These are phyloP conservation scores for Amanita pseudoporphyria DNA, from an alignment of 768 basidiomycete species.

Conservation along the genomic window DNA sequence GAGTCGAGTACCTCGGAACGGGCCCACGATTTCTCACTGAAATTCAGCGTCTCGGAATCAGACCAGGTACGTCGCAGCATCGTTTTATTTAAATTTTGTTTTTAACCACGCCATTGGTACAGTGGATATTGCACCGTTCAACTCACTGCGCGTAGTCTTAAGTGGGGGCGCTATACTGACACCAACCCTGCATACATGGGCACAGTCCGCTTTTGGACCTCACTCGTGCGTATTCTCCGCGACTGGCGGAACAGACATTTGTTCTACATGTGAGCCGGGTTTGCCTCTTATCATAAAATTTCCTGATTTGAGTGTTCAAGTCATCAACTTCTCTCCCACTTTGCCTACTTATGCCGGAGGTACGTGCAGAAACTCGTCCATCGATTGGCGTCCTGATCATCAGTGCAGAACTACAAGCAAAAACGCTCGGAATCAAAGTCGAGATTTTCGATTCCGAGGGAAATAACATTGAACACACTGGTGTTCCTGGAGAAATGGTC, in stretches of 20 bases:
- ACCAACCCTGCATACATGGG: conserved; percentile 58
- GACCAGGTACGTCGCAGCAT: conserved; percentile 29
- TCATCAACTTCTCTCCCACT: conserved; percentile 39
- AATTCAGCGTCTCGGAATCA: conserved; percentile 42
- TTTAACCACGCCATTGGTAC: not conserved
- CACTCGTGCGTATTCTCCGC: conserved; percentile 41
- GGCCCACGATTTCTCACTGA: conserved; percentile 62
- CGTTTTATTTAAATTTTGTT: conserved; percentile 11
- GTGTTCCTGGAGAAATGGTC: conserved; percentile 50
- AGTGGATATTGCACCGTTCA: conserved; percentile 46
- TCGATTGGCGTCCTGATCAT: not conserved
- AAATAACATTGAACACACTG: conserved; percentile 39
- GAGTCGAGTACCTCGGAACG: conserved; percentile 31
- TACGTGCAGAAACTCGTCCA: conserved; percentile 14
- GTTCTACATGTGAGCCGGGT: conserved; percentile 42
- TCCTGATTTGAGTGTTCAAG: conserved; percentile 22
- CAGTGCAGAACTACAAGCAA: conserved; percentile 53
- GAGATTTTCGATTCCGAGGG: conserved; percentile 48
- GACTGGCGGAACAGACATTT: conserved; percentile 73
- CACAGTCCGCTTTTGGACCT: conserved; percentile 47
- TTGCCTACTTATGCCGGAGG: conserved; percentile 56
- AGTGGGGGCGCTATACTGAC: conserved; percentile 61
- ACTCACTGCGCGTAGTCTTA: conserved; percentile 40
- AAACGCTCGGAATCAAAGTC: conserved; percentile 54
- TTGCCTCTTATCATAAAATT: not conserved